Conservation (phyloP, 106 monocot species). For the Narthecium ossifragum region DNA sequence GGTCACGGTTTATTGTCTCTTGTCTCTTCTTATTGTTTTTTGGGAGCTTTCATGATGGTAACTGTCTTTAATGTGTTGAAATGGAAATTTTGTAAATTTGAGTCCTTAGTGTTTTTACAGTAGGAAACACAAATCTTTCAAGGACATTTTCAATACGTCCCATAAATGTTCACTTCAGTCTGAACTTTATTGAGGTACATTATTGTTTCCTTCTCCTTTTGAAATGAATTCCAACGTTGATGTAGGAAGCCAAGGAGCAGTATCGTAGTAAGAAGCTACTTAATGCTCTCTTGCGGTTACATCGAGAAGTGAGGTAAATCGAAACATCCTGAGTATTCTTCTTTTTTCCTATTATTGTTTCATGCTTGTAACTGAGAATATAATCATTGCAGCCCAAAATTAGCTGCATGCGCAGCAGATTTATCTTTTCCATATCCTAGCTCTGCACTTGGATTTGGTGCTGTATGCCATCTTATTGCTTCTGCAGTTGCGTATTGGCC, state of each 20-base stretch:
- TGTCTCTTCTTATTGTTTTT: too few relatives aligned
- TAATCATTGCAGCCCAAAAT: conserved; percentile 56
- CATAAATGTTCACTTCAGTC: too few relatives aligned
- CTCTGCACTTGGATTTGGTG: conserved; percentile 61
- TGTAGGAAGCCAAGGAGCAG: conserved; percentile 75
- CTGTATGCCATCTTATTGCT: conserved; percentile 79
- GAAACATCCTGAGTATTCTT: not conserved
- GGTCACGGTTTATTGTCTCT: too few relatives aligned
- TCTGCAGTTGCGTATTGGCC: conserved; percentile 93
- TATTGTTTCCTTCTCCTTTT: too few relatives aligned
- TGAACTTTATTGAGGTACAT: too few relatives aligned
- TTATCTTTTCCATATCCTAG: conserved; percentile 55
- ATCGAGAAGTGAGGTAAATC: conserved; percentile 84
- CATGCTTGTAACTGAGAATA: conserved; percentile 1
- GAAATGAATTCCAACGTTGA: too few relatives aligned
- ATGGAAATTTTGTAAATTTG: too few relatives aligned
- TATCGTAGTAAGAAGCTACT: conserved; percentile 93
- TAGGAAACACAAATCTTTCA: too few relatives aligned
- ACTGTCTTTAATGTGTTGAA: too few relatives aligned
- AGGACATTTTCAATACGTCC: too few relatives aligned
- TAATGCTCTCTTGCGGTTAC: conserved; percentile 68
- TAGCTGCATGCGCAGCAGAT: conserved; percentile 71
- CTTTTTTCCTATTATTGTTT: not conserved
- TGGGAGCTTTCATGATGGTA: too few relatives aligned
- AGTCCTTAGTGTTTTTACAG: too few relatives aligned